Base-by-base conservation (phyloP, 768 basidiomycete species). In the Tylopilus sp. region DNA sequence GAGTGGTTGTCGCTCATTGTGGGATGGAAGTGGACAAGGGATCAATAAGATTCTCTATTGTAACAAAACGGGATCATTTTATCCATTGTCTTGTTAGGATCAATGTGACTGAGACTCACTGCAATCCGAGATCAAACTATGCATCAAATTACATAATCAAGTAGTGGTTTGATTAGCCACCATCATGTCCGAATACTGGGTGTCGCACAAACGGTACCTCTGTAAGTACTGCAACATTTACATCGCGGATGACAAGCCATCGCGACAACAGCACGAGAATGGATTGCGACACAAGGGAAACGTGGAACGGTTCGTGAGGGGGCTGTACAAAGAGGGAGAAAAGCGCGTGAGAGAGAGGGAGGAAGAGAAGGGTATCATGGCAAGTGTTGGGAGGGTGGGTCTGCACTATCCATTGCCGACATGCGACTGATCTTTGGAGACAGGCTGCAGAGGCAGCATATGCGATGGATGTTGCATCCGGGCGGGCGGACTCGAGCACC, bases 211-310 rank as follows among this genome's bases (percentile, higher is more conserved):
- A 71, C 87, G 84, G 60, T 95, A 95, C 71, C 88, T 82, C 66
- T 97, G 94, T 84, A 93, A 94, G 67, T 98, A 98, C 75, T 98
- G 97, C 75, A 89, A 93, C 45, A 93, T 92, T 56, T 98, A 86
- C 74, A 98, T 99, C 55, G 82, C 93, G 47, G 97, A 99, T 72
- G 95, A 99, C 76, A 91, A 77, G 10, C 88, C 97, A 53, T 98
- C 95, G 1, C 79, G 90, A 46, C 77, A 81, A 57, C 91, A 91
- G 48, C 97, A 99, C 65, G 97, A 98, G 70, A 89, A 82, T 57
- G 97, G 97, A 38, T 72, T 98, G 40, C 82, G 90, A 28, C 97
- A 99, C 74, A 88, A 95, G 64, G 97, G 95, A 40, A 97, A 90
- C 67, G 82, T 88, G 52, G 95, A 99, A 62, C 79, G 95, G 17